phyloP scores from a whole-genome alignment of 2,329 filamentous ascomycete species.

The Pestalotiopsis sp. region DNA sequence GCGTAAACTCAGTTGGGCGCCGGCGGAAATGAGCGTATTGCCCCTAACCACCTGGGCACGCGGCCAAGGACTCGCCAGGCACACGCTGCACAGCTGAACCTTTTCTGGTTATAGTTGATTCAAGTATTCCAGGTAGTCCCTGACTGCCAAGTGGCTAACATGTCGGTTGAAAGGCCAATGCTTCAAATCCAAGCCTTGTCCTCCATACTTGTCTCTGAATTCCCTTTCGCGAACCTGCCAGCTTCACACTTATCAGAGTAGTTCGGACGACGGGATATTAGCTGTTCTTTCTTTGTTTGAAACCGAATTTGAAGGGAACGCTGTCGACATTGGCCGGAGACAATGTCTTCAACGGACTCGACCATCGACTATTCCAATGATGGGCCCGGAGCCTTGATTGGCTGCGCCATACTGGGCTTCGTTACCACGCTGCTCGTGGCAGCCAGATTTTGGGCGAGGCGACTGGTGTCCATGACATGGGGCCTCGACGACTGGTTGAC shows the following conservation, averaged over 20 bases:
- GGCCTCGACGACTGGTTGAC: constrained; percentile 1
- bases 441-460: background rate
- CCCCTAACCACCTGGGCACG: too few relatives aligned
- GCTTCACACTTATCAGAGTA: background rate
- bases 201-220: background rate
- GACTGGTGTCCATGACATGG: background rate
- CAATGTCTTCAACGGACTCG: constrained; percentile 4
- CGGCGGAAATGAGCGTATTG: too few relatives aligned
- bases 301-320: background rate
- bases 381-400: background rate
- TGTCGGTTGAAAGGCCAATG: too few relatives aligned
- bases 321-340: background rate
- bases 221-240: background rate
- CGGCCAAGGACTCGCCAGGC: too few relatives aligned
- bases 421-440: background rate
- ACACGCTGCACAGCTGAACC: too few relatives aligned
- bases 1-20: too few relatives aligned
- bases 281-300: constrained; percentile 8
- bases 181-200: too few relatives aligned
- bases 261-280: background rate
- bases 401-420: background rate
- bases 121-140: too few relatives aligned
- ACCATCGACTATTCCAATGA: background rate
- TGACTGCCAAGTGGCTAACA: too few relatives aligned
- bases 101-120: too few relatives aligned